Evolutionary conservation across 305 asterid species (phyloP).

Genomic region (Fraxinus floribunda): DNA sequence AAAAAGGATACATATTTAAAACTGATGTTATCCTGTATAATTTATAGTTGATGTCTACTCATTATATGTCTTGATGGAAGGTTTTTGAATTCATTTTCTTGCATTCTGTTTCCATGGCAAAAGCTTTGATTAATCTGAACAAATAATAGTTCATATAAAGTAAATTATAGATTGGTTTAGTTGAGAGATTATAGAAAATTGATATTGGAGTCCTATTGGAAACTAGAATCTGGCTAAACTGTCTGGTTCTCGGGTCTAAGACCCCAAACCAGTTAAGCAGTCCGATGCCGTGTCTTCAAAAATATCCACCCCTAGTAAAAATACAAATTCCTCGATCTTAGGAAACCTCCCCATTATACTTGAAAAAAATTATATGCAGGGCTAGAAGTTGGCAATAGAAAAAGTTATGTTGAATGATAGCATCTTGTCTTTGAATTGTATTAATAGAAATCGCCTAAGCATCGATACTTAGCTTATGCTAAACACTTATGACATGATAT

Average conservation of each 20-base stretch:
- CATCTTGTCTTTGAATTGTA: not conserved
- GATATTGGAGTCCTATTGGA: not conserved
- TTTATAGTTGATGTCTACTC: not conserved
- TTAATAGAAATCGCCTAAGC: too few relatives aligned
- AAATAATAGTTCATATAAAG: not conserved
- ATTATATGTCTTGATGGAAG: not conserved
- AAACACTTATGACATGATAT: too few relatives aligned
- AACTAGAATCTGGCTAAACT: not conserved
- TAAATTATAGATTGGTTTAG: not conserved
- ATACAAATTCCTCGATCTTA: not conserved
- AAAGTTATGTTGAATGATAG: not conserved
- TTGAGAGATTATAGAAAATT: not conserved
- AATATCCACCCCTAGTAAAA: not conserved
- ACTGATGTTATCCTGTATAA: not conserved
- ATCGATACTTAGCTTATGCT: too few relatives aligned
- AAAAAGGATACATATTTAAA: not conserved
- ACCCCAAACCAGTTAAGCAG: not conserved
- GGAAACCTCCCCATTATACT: not conserved
- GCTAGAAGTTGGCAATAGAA: not conserved
- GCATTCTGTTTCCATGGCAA: not conserved
- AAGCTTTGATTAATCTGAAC: not conserved
- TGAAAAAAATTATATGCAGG: not conserved
- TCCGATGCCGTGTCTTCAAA: not conserved
- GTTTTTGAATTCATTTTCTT: not conserved
- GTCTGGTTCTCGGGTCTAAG: not conserved